These are phyloP conservation scores for Fraxinus velutina DNA, from an alignment of 305 asterid genomes.

Conservation along the genomic window DNA sequence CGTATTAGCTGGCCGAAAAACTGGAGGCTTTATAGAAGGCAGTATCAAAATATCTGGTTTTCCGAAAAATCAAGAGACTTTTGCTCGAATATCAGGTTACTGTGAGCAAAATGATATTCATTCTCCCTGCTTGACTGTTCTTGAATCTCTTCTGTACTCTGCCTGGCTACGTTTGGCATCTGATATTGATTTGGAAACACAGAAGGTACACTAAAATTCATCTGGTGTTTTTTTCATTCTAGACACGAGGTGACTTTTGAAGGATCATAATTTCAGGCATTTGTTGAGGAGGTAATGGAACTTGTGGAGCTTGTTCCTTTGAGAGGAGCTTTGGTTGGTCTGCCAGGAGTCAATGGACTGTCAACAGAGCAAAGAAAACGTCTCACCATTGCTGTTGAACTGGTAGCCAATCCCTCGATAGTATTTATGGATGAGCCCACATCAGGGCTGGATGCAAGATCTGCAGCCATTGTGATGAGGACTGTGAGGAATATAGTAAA, in stretches of 20 bases:
- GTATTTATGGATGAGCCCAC: conserved; percentile 98
- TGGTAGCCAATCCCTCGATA: conserved; percentile 89
- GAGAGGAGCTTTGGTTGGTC: conserved; percentile 84
- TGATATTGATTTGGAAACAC: conserved; percentile 76
- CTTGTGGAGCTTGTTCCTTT: conserved; percentile 90
- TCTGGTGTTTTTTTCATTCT: conserved; percentile 20
- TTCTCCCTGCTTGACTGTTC: conserved; percentile 89
- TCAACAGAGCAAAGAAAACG: conserved; percentile 97
- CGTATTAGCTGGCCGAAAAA: conserved; percentile 80
- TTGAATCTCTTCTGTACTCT: conserved; percentile 85
- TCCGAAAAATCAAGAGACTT: conserved; percentile 71
- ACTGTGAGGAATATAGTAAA: conserved; percentile 93
- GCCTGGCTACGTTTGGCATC: conserved; percentile 84
- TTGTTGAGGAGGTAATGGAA: conserved; percentile 95
- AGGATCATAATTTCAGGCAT: conserved; percentile 53
- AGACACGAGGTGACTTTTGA: conserved; percentile 25
- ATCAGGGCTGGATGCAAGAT: conserved; percentile 93
- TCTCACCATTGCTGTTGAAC: conserved; percentile 92
- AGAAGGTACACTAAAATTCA: conserved; percentile 48
- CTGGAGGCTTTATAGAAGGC: conserved; percentile 77
- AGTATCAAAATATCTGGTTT: conserved; percentile 62
- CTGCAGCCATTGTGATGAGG: conserved; percentile 99
- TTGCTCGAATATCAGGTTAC: conserved; percentile 83
- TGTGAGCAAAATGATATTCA: conserved; percentile 93
- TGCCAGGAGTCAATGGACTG: conserved; percentile 91